A percentile compares a stretch with the other conserved stretches of the same genome.
Conservation (phyloP, 2,329 filamentous ascomycete genomes). For the Monosporascus ibericus region DNA sequence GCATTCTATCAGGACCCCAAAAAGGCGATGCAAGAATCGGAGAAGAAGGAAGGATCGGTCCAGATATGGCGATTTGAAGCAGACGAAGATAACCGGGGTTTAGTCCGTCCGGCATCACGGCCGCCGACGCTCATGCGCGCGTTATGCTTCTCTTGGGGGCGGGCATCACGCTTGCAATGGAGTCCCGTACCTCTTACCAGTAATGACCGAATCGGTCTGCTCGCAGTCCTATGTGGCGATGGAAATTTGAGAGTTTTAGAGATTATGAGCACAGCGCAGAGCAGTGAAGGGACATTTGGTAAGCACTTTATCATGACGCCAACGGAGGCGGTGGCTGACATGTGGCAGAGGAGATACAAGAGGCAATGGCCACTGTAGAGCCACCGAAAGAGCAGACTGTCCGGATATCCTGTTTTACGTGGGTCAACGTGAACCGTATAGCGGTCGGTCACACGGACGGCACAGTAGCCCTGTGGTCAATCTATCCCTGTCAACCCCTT, state of each 20-base stretch:
- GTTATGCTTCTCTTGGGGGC: constrained; percentile 45
- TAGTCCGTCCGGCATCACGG: constrained; percentile 27
- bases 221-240: constrained; percentile 46
- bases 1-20: constrained; percentile 34
- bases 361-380: constrained; percentile 37
- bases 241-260: constrained; percentile 45
- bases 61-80: constrained; percentile 46
- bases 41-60: constrained; percentile 38
- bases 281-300: constrained; percentile 32
- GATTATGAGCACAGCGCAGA: constrained; percentile 24
- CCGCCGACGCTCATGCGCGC: constrained; percentile 35
- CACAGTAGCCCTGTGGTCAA: constrained; percentile 50
- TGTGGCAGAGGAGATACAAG: constrained; percentile 36
- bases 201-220: constrained; percentile 28
- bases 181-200: constrained; percentile 37
- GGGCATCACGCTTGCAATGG: constrained; percentile 46
- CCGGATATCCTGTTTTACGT: constrained; percentile 46
- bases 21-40: constrained; percentile 30
- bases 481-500: constrained; percentile 42
- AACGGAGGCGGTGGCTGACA: constrained; percentile 16
- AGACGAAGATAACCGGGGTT: constrained; percentile 22
- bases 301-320: constrained; percentile 13
- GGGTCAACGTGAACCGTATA: constrained; percentile 49
- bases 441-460: constrained; percentile 52
- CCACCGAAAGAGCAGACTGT: constrained; percentile 41